Conservation (phyloP, 2,329 filamentous ascomycete genomes). For the Colletotrichum navitas region DNA sequence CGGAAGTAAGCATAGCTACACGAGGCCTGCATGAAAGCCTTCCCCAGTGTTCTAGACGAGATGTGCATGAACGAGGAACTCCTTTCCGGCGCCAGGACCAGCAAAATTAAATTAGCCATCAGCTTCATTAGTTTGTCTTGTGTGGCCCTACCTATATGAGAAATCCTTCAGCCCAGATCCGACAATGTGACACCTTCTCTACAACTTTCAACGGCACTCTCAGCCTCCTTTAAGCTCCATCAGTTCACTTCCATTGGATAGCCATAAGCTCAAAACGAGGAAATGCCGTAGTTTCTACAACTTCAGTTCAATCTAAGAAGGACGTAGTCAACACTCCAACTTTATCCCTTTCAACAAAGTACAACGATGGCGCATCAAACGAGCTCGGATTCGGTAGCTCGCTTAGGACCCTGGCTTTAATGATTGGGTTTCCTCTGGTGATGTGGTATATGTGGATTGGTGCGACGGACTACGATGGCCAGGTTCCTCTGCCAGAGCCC, state of each 20-base stretch:
- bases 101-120: not conserved
- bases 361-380: conserved; percentile 51
- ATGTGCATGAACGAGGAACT: not conserved
- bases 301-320: not conserved
- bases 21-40: not conserved
- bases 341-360: not conserved
- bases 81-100: not conserved
- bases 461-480: conserved; percentile 90
- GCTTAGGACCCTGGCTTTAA: conserved; percentile 83
- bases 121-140: not conserved
- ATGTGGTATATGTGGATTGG: conserved; percentile 99
- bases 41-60: not conserved
- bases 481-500: conserved; percentile 75
- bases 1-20: not conserved
- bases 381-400: conserved; percentile 86
- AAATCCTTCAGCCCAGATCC: not conserved
- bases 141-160: not conserved
- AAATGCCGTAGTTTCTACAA: not conserved
- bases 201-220: not conserved
- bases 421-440: conserved; percentile 91
- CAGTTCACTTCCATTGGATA: not conserved
- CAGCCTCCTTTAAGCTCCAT: not conserved
- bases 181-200: not conserved
- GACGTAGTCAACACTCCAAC: too few species aligned
- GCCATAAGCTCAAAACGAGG: not conserved